Evolutionary conservation across 805 yeast genomes (phyloP), one percentile per base, ranked within the genome.

Genomic region (Lipomyces orientalis): DNA sequence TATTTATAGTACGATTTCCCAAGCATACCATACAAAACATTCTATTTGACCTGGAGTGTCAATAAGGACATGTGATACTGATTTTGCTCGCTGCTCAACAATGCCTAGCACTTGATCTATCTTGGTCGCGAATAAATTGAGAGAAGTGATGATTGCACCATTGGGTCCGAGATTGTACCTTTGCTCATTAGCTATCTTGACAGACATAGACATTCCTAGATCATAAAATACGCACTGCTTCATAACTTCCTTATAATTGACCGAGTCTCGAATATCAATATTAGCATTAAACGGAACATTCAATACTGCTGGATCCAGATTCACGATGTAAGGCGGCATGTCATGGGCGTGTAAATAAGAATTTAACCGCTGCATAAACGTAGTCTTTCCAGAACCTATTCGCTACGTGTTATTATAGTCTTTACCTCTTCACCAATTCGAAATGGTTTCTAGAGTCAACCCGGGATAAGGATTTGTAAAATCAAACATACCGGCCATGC

Each of bases 11-110:
- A 37, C 43, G 16, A 14, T 43, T 43, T 43, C 22, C 43, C 10
- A 37, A 43, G 22, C 49, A 43, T 43, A 63, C 74, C 99, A 95
- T 55, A 95, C 93, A 78, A 95, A 95, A 81, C 98, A 93, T 79
- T 95, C 99, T 70, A 95, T 95, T 79, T 95, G 99, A 12, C 99
- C 99, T 0, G 99, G 99, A 0, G 99, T 95, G 79, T 95, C 99
- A 61, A 94, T 86, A 49, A 95, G 88, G 71, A 93, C 90, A 77
- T 82, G 82, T 1, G 80, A 75, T 19, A 71, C 73, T 16, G 64
- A 52, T 29, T 82, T 84, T 0, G 88, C 81, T 73, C 94, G 86
- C 76, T 93, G 92, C 75, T 93, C 97, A 25, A 94, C 90, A 51
- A 95, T 81, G 51, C 86, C 85, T 60, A 95, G 88, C 4, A 95